Percentiles rank a stretch among this genome's conserved stretches.
phyloP scores from a whole-genome alignment of 2,329 filamentous ascomycete species.

The Blastomyces percursus region DNA sequence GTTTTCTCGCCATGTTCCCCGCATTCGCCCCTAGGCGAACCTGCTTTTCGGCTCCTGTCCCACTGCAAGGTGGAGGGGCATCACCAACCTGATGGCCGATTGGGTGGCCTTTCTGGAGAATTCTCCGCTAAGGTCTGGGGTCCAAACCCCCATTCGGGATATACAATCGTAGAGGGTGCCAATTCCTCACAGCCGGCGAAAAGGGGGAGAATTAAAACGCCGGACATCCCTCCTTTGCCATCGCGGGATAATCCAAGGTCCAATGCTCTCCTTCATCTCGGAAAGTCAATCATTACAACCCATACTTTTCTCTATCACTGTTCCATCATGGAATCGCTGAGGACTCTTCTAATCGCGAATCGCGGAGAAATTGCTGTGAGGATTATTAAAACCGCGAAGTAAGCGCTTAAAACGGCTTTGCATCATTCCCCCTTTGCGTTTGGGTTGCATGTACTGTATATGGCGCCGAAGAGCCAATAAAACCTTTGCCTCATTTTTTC shows the following conservation, averaged over 20 bases:
- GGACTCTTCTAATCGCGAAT: constrained; percentile 48
- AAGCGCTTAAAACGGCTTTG: constrained; percentile 6
- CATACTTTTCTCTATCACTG: background rate
- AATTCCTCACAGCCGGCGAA: background rate
- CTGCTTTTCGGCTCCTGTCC: background rate
- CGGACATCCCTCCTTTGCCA: background rate
- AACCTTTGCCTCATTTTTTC: background rate
- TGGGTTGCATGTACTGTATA: background rate
- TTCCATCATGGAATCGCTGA: constrained; percentile 30
- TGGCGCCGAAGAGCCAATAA: background rate
- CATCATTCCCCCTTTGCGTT: background rate
- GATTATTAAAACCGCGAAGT: constrained; percentile 42
- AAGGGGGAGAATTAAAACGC: background rate
- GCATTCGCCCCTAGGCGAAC: background rate
- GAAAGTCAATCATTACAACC: background rate
- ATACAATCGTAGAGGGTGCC: background rate
- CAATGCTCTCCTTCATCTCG: background rate
- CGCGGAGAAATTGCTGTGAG: constrained; percentile 49
- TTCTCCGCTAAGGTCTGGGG: background rate
- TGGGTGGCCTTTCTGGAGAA: background rate
- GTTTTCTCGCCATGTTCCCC: background rate
- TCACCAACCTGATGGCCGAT: background rate
- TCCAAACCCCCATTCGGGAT: background rate
- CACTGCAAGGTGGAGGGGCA: background rate
- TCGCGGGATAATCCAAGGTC: background rate